Percentiles rank a stretch among this genome's conserved stretches.
Evolutionary conservation across 805 yeast genomes (phyloP).

Genomic region (Yarrowia alimentaria): DNA sequence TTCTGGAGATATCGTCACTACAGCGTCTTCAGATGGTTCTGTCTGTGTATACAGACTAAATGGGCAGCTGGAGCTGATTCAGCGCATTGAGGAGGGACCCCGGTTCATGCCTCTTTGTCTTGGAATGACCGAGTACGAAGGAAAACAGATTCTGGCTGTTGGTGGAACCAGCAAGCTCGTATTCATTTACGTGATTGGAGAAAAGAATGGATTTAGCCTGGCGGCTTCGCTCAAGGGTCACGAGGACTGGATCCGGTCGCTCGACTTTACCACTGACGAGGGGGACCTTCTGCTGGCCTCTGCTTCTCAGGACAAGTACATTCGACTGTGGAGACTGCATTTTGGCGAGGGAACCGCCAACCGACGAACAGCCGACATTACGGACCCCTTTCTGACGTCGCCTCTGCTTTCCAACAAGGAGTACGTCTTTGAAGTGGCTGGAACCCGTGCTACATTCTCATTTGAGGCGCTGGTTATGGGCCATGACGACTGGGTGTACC

Average conservation of each 20-base stretch:
- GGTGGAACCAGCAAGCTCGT: constrained; percentile 46
- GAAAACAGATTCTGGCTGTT: constrained; percentile 34
- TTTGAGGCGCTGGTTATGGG: constrained; percentile 96
- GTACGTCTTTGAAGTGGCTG: constrained; percentile 49
- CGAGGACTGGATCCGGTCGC: constrained; percentile 90
- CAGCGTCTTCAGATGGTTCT: constrained; percentile 66
- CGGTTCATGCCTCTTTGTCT: constrained; percentile 37
- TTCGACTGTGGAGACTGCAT: constrained; percentile 78
- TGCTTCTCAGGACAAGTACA: constrained; percentile 91
- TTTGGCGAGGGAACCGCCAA: constrained; percentile 30
- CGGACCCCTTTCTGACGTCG: constrained; percentile 30
- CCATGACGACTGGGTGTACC: constrained; percentile 96
- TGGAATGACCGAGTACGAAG: constrained; percentile 31
- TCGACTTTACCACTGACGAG: constrained; percentile 49
- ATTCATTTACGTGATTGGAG: constrained; percentile 45
- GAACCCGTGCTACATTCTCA: constrained; percentile 46
- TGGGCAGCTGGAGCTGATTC: constrained; percentile 27
- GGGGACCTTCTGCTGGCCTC: constrained; percentile 69
- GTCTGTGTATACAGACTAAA: constrained; percentile 35
- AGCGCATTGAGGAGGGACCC: constrained; percentile 29
- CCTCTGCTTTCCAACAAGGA: constrained; percentile 64
- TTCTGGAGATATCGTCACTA: constrained; percentile 44
- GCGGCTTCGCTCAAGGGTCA: constrained; percentile 75
- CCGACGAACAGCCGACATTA: constrained; percentile 51
- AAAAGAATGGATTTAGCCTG: constrained; percentile 39